A percentile compares a stretch with the other conserved stretches of the same genome.
phyloP scores from a whole-genome alignment of 352 stramenopile species.

The Phytopythium chamaehyphon region DNA sequence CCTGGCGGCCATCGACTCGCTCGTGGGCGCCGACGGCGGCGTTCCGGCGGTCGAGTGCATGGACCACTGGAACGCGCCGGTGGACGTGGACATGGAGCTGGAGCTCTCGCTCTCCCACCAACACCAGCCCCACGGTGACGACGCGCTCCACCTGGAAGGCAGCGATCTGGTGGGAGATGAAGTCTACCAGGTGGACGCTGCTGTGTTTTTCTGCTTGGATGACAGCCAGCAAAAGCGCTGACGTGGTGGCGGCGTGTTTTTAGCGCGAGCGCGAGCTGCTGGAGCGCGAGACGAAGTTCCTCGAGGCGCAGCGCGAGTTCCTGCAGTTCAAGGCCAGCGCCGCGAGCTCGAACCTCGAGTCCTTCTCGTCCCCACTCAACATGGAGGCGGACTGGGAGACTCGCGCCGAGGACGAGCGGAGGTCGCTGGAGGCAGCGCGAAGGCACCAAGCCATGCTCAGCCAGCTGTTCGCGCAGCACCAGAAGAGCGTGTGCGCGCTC shows the following conservation, averaged over 20 bases:
- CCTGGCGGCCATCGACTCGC: conserved; percentile 3
- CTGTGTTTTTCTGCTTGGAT: neutral
- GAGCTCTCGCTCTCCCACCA: no score
- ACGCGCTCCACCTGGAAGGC: no score
- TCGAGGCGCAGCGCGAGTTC: conserved; percentile 56
- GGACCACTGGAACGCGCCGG: neutral
- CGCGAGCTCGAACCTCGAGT: neutral
- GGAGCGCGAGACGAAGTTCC: conserved; percentile 40
- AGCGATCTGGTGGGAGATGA: no score
- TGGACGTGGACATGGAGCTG: neutral
- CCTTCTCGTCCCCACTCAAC: neutral
- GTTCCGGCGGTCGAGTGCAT: no score
- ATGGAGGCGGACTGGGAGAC: neutral
- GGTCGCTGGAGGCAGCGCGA: conserved; percentile 18
- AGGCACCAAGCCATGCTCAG: conserved; percentile 29
- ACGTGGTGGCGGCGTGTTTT: neutral
- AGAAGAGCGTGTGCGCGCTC: conserved; percentile 37
- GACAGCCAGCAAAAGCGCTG: neutral
- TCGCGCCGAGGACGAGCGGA: conserved; percentile 18
- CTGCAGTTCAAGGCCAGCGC: conserved; percentile 39
- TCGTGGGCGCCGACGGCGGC: neutral
- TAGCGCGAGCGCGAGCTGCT: conserved; percentile 34
- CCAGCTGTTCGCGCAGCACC: conserved; percentile 28
- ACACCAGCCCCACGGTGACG: no score
- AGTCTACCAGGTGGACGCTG: neutral